Conservation (phyloP, 2,329 filamentous ascomycete species). For the Ophiostoma novo-ulmi region DNA sequence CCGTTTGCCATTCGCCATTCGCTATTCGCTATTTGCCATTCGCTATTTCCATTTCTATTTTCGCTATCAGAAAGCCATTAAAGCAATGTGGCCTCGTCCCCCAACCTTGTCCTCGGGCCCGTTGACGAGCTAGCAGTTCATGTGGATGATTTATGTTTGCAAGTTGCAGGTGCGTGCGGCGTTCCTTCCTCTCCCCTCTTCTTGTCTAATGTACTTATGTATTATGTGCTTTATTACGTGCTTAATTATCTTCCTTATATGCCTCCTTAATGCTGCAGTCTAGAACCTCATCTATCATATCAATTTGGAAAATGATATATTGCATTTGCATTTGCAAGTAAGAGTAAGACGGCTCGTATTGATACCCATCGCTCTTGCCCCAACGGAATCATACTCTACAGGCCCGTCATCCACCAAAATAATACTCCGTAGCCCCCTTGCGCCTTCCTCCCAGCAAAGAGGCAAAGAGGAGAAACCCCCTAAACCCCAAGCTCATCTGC, state of each 20-base stretch:
- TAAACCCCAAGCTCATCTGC: neutral
- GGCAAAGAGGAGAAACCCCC: neutral
- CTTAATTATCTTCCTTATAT: neutral
- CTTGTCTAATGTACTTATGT: neutral
- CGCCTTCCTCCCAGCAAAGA: neutral
- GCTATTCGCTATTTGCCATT: neutral
- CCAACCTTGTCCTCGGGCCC: neutral
- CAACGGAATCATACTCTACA: neutral
- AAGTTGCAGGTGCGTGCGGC: neutral
- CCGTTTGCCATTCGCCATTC: neutral
- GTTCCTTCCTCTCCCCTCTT: neutral
- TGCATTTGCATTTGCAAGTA: neutral
- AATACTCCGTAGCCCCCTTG: neutral
- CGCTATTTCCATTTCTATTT: neutral
- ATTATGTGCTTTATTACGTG: no score
- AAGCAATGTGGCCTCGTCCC: conserved; percentile 11
- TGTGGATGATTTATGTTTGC: neutral
- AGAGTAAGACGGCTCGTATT: neutral
- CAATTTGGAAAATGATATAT: neutral
- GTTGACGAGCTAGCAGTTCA: neutral
- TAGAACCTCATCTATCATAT: neutral
- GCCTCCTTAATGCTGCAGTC: neutral
- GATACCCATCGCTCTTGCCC: neutral
- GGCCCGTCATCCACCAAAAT: no score
- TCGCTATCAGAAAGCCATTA: neutral